Conservation (phyloP, 345 rosid species). For the Firmiana major region DNA sequence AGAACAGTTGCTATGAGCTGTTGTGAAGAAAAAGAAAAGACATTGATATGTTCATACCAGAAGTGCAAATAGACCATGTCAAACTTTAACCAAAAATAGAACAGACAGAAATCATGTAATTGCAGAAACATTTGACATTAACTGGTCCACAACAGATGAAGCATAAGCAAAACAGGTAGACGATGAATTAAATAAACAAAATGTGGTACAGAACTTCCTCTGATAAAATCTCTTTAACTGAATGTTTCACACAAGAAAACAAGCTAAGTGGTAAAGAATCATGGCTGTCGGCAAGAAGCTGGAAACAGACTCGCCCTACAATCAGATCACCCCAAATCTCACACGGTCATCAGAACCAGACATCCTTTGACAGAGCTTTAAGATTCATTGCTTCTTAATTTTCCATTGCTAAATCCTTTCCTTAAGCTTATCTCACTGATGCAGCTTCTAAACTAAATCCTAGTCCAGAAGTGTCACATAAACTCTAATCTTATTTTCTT, state of each 20-base stretch:
- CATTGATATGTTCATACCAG: neutral
- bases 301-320: neutral
- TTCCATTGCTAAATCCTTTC: constrained; percentile 7
- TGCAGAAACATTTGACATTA: neutral
- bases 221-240: constrained; percentile 10
- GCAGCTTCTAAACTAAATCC: neutral
- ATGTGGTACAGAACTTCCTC: neutral
- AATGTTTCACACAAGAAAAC: neutral
- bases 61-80: neutral
- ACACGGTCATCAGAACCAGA: neutral
- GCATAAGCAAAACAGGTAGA: neutral
- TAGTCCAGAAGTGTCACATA: neutral
- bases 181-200: neutral
- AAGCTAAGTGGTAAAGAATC: constrained; percentile 20
- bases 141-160: neutral
- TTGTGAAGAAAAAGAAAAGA: neutral
- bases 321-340: neutral
- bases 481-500: neutral
- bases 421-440: neutral
- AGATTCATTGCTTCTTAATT: neutral
- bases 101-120: neutral
- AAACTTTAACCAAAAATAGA: neutral
- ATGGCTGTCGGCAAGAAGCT: neutral
- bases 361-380: neutral
- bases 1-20: neutral